phyloP scores from a whole-genome alignment of 176 grass and related monocot species.

The Otatea glauca region DNA sequence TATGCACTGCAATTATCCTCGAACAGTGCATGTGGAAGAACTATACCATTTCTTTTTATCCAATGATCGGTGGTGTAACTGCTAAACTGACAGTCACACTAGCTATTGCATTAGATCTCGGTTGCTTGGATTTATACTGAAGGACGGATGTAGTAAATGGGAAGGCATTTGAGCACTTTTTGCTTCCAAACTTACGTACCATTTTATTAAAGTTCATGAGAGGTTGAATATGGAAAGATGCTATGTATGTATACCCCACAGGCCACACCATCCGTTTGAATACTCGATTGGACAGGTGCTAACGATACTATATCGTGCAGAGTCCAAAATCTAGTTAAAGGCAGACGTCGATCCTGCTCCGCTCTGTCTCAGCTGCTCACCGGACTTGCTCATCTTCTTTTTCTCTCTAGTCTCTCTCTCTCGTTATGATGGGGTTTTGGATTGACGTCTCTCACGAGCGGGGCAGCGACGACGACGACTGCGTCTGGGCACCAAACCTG shows the following conservation, averaged over 20 bases:
- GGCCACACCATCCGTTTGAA: background rate
- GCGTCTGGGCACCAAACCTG: background rate
- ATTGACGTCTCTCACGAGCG: constrained; percentile 33
- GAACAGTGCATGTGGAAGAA: too few species aligned
- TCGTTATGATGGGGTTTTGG: background rate
- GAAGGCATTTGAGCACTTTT: background rate
- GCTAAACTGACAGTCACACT: too few species aligned
- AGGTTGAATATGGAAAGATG: background rate
- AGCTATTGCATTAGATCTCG: too few species aligned
- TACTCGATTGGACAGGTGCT: background rate
- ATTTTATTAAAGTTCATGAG: background rate
- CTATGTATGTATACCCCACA: background rate
- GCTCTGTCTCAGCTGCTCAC: background rate
- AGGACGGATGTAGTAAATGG: too few species aligned
- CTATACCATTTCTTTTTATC: too few species aligned
- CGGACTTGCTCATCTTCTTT: too few species aligned
- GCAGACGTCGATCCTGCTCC: background rate
- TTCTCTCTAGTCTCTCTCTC: background rate
- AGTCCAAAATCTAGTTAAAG: background rate
- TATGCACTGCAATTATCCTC: too few species aligned
- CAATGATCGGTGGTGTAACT: too few species aligned
- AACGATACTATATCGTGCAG: background rate
- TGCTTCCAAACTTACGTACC: background rate
- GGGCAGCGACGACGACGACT: constrained; percentile 9
- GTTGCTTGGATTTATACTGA: too few species aligned